Evolutionary conservation across 345 rosid species (phyloP).

Genomic region (Balakata baccata): DNA sequence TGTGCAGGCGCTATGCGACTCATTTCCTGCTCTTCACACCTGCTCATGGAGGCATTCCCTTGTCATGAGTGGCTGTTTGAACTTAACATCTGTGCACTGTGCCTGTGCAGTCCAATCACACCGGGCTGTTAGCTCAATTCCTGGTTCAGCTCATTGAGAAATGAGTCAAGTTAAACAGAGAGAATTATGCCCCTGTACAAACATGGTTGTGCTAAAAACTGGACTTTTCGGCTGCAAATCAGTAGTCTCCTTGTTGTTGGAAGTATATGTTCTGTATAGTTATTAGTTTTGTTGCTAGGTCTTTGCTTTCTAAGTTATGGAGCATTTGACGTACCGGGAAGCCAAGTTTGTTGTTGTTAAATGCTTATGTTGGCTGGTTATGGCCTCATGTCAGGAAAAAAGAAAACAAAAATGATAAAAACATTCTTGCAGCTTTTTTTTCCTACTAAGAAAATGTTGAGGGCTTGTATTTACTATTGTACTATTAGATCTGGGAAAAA

Average conservation of each 20-base stretch:
- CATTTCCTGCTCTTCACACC: conserved; percentile 92
- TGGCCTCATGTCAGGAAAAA: neutral
- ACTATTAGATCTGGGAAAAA: too few species aligned
- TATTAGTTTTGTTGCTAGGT: neutral
- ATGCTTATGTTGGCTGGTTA: neutral
- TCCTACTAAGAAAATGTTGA: neutral
- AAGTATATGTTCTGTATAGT: conserved; percentile 3
- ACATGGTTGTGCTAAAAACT: conserved; percentile 1
- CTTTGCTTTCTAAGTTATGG: neutral
- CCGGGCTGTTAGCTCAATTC: conserved; percentile 39
- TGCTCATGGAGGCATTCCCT: conserved; percentile 95
- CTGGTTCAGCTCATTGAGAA: conserved; percentile 55
- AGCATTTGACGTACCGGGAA: neutral
- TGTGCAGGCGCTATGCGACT: conserved; percentile 88
- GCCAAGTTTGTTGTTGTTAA: neutral
- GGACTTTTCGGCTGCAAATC: neutral
- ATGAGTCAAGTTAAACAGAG: neutral
- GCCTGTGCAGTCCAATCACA: conserved; percentile 77
- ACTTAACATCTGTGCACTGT: conserved; percentile 86
- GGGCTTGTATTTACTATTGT: neutral
- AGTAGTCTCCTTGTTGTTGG: conserved; percentile 6
- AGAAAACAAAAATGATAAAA: too few species aligned
- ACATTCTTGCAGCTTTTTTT: neutral
- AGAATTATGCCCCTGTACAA: conserved; percentile 7
- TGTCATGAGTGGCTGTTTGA: conserved; percentile 93